Evolutionary conservation across 192 early-diverging fungal genomes (phyloP), one percentile per base, ranked within the genome.

Genomic region (Coemansia sp.): DNA sequence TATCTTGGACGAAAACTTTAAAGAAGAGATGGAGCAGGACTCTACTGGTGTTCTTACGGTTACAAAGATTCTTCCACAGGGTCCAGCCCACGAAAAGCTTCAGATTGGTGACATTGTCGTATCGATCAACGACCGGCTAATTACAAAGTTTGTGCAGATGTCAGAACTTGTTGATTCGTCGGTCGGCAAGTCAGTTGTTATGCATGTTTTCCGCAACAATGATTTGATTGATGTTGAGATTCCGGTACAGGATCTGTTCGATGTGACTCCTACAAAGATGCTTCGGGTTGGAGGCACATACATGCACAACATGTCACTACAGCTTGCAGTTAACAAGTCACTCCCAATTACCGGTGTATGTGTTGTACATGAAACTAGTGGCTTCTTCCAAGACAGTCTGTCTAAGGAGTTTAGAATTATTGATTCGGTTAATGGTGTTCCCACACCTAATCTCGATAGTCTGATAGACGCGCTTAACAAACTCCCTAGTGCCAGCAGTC

Each of bases 251-350:
- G 86, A 92, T 60, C 48, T 92, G 22, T 87, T 87, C 44, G 68
- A 75, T 5, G 83, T 89, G 44, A 96, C 93, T 8, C 93, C 95
- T 0, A 81, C 91, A 64, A 71, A 85, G 40, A 88, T 88, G 66
- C 77, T 96, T 1, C 82, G 89, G 33, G 81, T 94, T 22, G 94
- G 91, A 39, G 89, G 89, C 23, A 86, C 84, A 21, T 82, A 83
- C 46, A 66, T 92, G 24, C 83, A 89, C 66, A 80, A 88, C 46
- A 51, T 92, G 22, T 88, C 85, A 0, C 86, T 87, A 56, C 85
- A 89, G 40, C 61, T 89, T 10, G 87, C 88, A 1, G 38, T 48
- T n/a, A 46, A 42, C 22, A 56, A 57, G 42, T 74, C 66, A 9
- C 48, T 61, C 3, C 49, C 62, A 0, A 43, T 74, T n/a, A 23